phyloP scores from a whole-genome alignment of 2,329 filamentous ascomycete species.

The Ustulina deusta region DNA sequence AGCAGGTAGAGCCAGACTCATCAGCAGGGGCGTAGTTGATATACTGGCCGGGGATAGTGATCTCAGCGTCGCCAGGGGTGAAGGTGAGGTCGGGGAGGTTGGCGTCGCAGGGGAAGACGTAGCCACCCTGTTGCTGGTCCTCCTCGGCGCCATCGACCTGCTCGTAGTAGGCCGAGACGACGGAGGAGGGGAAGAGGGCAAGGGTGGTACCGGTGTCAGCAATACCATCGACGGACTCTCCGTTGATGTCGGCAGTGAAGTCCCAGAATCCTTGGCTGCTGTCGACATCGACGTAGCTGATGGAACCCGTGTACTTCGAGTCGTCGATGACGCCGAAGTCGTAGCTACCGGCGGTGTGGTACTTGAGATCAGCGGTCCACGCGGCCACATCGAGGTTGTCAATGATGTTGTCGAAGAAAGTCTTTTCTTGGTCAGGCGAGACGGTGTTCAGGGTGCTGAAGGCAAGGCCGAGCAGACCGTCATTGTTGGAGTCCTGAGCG shows the following conservation, averaged over 20 bases:
- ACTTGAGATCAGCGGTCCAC: slow-evolving; percentile 53
- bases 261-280: slow-evolving; percentile 52
- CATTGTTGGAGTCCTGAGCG: slow-evolving; percentile 48
- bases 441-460: slow-evolving; percentile 54
- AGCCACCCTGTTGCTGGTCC: slow-evolving; percentile 58
- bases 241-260: slow-evolving; percentile 49
- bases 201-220: slow-evolving; percentile 72
- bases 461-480: slow-evolving; percentile 53
- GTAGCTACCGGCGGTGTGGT: slow-evolving; percentile 52
- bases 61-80: slow-evolving; percentile 59
- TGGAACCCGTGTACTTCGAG: slow-evolving; percentile 50
- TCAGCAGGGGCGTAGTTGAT: slow-evolving; percentile 63
- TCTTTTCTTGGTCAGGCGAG: slow-evolving; percentile 46
- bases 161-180: slow-evolving; percentile 65
- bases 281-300: slow-evolving; percentile 52
- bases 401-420: slow-evolving; percentile 52
- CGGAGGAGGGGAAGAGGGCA: slow-evolving; percentile 55
- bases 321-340: slow-evolving; percentile 54
- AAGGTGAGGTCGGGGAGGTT: slow-evolving; percentile 63
- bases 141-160: slow-evolving; percentile 59
- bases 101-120: slow-evolving; percentile 63
- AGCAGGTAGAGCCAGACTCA: slow-evolving; percentile 63
- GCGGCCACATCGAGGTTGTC: slow-evolving; percentile 46
- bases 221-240: slow-evolving; percentile 56
- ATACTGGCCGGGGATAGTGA: slow-evolving; percentile 62